phyloP scores from a whole-genome alignment of 2,329 filamentous ascomycete species.

The Fonsecaea monophora region DNA sequence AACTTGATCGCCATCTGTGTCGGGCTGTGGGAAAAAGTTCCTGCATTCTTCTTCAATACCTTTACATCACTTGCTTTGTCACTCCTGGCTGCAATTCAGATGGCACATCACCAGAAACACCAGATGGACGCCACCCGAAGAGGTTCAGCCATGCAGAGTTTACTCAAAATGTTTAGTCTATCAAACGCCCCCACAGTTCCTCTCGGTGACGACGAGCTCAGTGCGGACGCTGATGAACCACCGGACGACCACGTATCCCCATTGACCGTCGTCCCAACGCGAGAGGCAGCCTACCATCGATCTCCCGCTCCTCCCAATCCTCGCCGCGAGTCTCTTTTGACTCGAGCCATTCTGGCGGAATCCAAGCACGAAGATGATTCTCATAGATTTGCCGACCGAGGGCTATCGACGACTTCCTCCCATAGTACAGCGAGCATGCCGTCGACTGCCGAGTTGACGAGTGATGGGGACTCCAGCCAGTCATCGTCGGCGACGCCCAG shows the following conservation, averaged over 20 bases:
- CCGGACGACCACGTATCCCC: slow-evolving; percentile 65
- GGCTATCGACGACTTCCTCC: slow-evolving; percentile 61
- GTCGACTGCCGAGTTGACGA: slow-evolving; percentile 91
- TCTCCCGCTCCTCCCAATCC: slow-evolving; percentile 38
- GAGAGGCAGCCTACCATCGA: slow-evolving; percentile 54
- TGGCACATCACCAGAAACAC: slow-evolving; percentile 38
- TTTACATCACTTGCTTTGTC: background rate
- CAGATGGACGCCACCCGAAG: slow-evolving; percentile 24
- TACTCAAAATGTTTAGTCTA: slow-evolving; percentile 54
- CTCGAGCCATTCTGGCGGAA: slow-evolving; percentile 76
- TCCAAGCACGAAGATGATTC: slow-evolving; percentile 61
- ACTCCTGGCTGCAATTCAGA: slow-evolving; percentile 9
- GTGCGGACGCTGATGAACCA: slow-evolving; percentile 84
- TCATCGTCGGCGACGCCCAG: slow-evolving; percentile 87
- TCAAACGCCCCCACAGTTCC: slow-evolving; percentile 50
- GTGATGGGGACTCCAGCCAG: slow-evolving; percentile 90
- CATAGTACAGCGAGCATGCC: slow-evolving; percentile 80
- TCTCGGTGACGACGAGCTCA: slow-evolving; percentile 66
- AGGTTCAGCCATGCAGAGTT: slow-evolving; percentile 46
- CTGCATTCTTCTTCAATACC: background rate
- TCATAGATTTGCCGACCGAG: slow-evolving; percentile 44
- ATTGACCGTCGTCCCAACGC: slow-evolving; percentile 33
- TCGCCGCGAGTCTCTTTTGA: slow-evolving; percentile 81
- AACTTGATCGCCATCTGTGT: slow-evolving; percentile 7
- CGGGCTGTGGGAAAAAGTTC: slow-evolving; percentile 5